Base-by-base conservation (phyloP, 73 alveolate species). In the Paraurostyla sp. region DNA sequence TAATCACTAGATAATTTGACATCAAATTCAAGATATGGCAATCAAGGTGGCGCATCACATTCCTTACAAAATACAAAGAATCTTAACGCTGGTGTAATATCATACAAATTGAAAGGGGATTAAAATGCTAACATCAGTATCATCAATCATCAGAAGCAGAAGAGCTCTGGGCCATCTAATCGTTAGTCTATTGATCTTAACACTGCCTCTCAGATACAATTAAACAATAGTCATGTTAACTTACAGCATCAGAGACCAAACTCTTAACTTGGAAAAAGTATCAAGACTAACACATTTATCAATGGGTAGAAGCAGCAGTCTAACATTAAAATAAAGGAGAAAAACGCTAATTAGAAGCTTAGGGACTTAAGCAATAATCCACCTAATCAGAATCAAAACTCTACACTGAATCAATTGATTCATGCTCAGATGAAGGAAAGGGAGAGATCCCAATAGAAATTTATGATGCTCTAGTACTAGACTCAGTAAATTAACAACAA, bases 251-350 rank as follows among this genome's bases (percentile, higher is more conserved):
- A 22, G 82, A 32, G 82, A 32, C 82, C 82, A 11, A 65, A 38
- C 41, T 65, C 82, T 38, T 38, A 65, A 65, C 41, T 65, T 36
- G 82, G 82, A 2, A 65, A 32, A 15, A 38, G 16, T 65, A 38
- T 65, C 58, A 22, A 65, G 35, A 3, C 18, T 16, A 16, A 9
- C 18, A 33, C 56, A 15, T 40, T 6, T 16, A 38, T 16, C 13
- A 65, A 65, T 18, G 6, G 41, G 41, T 7, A 23, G 13, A 33
- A 65, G 42, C 25, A 36, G 25, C 60, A 30, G 40, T 13, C 4
- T 22, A 65, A 65, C 36, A 65, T 65, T 6, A 65, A 65, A 38
- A 65, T 65, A 20, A 65, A 65, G 41, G 82, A 65, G 29, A 65
- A 65, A 40, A 65, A 25, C 3, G 2, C 60, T 32, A 65, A 65